Conservation (phyloP, 148 eudicot genomes). For the Talinum fruticosum region DNA sequence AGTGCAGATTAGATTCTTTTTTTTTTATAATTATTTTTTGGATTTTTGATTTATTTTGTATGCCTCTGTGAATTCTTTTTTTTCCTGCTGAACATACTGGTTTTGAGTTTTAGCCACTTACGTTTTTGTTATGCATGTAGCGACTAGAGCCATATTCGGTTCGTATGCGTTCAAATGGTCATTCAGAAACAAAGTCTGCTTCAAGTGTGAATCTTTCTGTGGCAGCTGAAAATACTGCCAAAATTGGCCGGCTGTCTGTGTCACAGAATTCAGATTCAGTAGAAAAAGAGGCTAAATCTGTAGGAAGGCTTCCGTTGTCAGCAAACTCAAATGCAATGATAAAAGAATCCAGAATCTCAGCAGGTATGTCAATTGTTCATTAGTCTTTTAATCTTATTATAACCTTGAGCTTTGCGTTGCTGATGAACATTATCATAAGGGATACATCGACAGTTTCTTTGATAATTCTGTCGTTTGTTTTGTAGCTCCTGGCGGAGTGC, state of each 20-base stretch:
- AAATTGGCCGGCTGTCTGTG: conserved; percentile 58
- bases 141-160: conserved; percentile 78
- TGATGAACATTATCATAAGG: not conserved
- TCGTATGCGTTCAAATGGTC: conserved; percentile 51
- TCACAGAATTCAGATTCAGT: conserved; percentile 63
- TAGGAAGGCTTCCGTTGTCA: conserved; percentile 53
- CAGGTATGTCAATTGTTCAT: conserved; percentile 46
- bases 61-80: conserved; percentile 1
- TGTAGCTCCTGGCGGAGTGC: conserved; percentile 61
- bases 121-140: conserved; percentile 37
- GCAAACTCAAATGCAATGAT: conserved; percentile 51
- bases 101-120: conserved; percentile 15
- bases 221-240: conserved; percentile 53
- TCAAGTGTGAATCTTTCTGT: conserved; percentile 48
- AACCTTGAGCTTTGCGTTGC: not conserved
- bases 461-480: conserved; percentile 8
- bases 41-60: too few species aligned
- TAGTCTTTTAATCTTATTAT: conserved; percentile 11
- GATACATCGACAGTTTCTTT: conserved; percentile 19
- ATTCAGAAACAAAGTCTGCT: conserved; percentile 48
- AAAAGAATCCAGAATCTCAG: conserved; percentile 61
- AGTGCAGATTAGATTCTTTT: not conserved
- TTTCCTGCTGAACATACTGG: conserved; percentile 10
- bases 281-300: conserved; percentile 59
- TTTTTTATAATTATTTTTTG: too few species aligned